Base-by-base conservation (phyloP, 2,329 filamentous ascomycete species). In the Fusarium buxicola region DNA sequence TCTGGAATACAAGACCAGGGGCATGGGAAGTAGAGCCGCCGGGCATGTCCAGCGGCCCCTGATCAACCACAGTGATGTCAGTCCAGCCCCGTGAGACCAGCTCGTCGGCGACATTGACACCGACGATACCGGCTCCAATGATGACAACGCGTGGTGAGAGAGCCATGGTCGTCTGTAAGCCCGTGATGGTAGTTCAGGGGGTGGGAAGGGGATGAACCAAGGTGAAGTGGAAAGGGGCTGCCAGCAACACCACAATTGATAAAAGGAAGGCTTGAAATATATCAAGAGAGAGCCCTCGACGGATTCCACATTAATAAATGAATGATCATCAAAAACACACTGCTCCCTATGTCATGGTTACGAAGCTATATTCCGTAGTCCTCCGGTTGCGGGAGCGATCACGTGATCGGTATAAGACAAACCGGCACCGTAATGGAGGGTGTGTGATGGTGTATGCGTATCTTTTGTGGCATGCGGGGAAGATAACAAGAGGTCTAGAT, bases 1-100 rank as follows among this genome's bases (percentile, higher is more conserved):
- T 88, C 69, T 89, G 86, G 66, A 88, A 89, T 0, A 89, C 86
- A 4, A 89, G 78, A 1, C 86, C 86, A 0, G 86, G 86, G 5
- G 86, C 86, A 62, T 89, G 86, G 7, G 86, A 89, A 7, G 87
- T 89, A 25, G 87, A 89, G 39, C 86, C 86, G 24, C 87, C 86
- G 0, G 86, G 86, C 80, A 89, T 83, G 55, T 79, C 75, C 62
- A 89, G 72, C 3, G 86, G 86, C 0, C 86, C 86, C 72, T 89
- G 86, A 63, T 89, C 86, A 60, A 89, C 75, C 45, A 89, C 86
- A 15, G 86, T 89, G 72, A 89, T 86, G 71, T 88, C 74, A 50
- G 72, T 81, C 86, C 86, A 89, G 77, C 87, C 87, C 68, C 85
- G 81, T 21, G 80, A 78, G 64, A 86, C 80, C 68, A 89, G 81